A percentile compares a stretch with the other conserved stretches of the same genome.
These are phyloP conservation scores for Dioscorea zingiberensis DNA, from an alignment of 106 monocot genomes.

Conservation along the genomic window DNA sequence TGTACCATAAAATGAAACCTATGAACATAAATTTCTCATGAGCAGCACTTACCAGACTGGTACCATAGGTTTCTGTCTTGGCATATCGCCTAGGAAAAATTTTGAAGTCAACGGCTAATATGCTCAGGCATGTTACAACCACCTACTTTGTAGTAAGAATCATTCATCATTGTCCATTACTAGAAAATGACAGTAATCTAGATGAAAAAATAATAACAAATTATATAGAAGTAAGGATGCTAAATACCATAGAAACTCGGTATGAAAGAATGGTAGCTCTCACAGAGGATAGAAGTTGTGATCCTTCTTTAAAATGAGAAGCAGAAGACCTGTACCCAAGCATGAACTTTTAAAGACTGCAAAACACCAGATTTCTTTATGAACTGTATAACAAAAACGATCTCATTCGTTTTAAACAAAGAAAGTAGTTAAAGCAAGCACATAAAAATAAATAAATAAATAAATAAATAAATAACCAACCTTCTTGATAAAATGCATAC, in stretches of 20 bases:
- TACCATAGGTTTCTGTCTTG: slow-evolving; percentile 96
- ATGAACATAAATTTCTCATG: too few species aligned
- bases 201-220: not conserved
- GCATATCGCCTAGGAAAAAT: slow-evolving; percentile 94
- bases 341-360: slow-evolving; percentile 9
- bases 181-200: not conserved
- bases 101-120: slow-evolving; percentile 94
- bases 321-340: slow-evolving; percentile 15
- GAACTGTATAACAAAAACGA: not conserved
- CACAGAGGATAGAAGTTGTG: slow-evolving; percentile 20
- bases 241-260: slow-evolving; percentile 73
- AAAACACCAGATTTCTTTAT: not conserved
- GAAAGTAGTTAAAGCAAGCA: not conserved
- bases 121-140: slow-evolving; percentile 81
- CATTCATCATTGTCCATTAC: not conserved
- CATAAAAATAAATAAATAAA: too few species aligned
- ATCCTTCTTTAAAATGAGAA: slow-evolving; percentile 15
- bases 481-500: slow-evolving; percentile 47
- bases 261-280: slow-evolving; percentile 66
- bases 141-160: slow-evolving; percentile 35
- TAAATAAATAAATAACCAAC: slow-evolving; percentile 21
- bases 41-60: slow-evolving; percentile 54
- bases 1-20: too few species aligned
- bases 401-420: not conserved
- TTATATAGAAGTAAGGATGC: not conserved